Conservation (phyloP, 2,329 filamentous ascomycete genomes). For the Ophiosphaerella narmari region DNA sequence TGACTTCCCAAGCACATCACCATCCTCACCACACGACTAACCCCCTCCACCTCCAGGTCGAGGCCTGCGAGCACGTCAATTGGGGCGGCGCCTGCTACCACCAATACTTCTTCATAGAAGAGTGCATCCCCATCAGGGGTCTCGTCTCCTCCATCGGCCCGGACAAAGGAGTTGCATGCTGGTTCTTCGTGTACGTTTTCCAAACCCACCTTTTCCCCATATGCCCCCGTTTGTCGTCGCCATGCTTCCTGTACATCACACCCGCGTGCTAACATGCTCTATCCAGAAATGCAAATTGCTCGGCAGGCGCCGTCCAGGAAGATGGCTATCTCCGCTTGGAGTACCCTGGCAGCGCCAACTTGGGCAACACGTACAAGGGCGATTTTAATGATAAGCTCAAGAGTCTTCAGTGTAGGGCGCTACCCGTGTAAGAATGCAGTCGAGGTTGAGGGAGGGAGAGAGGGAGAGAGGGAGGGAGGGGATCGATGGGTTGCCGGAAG, state of each 20-base stretch:
- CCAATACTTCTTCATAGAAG: slow-evolving; percentile 3
- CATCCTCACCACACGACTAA: background rate
- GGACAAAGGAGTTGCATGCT: slow-evolving; percentile 26
- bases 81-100: slow-evolving; percentile 29
- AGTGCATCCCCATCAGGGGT: slow-evolving; percentile 24
- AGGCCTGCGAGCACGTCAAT: slow-evolving; percentile 27
- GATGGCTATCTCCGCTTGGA: slow-evolving; percentile 11
- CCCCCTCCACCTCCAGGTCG: slow-evolving; percentile 20
- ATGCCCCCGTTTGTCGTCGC: no score
- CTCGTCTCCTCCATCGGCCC: slow-evolving; percentile 26
- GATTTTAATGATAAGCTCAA: slow-evolving; percentile 24
- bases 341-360: slow-evolving; percentile 20
- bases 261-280: background rate
- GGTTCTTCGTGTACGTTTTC: slow-evolving; percentile 33
- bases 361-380: slow-evolving; percentile 17
- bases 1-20: background rate
- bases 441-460: background rate
- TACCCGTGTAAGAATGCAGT: no score
- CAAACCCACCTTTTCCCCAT: background rate
- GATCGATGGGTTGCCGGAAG: background rate
- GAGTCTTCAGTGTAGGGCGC: slow-evolving; percentile 12
- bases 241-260: no score
- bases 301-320: slow-evolving; percentile 9
- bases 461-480: background rate
- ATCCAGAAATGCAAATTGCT: slow-evolving; percentile 22